Percentiles rank a stretch among this genome's conserved stretches.
phyloP scores from a whole-genome alignment of 805 yeast genomes.

The Cyberlindnera amylophila region DNA sequence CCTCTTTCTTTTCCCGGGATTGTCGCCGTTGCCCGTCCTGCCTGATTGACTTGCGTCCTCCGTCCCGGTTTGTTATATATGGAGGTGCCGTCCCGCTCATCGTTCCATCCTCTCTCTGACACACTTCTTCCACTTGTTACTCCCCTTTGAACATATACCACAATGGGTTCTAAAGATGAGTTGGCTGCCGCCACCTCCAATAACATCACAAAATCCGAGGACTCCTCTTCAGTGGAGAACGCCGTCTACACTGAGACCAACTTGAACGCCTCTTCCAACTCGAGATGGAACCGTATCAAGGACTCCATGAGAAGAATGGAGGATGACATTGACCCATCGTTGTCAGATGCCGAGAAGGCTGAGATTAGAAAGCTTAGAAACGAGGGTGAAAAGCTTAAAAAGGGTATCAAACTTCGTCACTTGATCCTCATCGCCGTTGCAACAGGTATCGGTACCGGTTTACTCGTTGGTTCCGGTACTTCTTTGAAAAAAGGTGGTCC shows the following conservation, averaged over 20 bases:
- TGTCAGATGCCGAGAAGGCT: conserved; percentile 39
- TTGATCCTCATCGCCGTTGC: conserved; percentile 73
- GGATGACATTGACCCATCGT: conserved; percentile 36
- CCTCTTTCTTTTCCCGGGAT: no score
- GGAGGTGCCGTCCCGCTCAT: not conserved
- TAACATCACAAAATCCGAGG: conserved; percentile 18
- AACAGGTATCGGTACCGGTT: conserved; percentile 73
- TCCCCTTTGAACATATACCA: not conserved
- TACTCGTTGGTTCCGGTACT: conserved; percentile 64
- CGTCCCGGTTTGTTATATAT: not conserved
- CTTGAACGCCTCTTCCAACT: conserved; percentile 1
- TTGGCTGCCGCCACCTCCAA: conserved; percentile 8
- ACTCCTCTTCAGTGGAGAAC: conserved; percentile 19
- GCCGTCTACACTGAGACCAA: conserved; percentile 21
- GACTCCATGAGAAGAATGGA: conserved; percentile 33
- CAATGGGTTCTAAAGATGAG: conserved; percentile 13
- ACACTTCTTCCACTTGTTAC: not conserved
- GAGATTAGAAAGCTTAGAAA: conserved; percentile 20
- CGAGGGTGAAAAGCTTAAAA: conserved; percentile 34
- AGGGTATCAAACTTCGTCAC: conserved; percentile 46
- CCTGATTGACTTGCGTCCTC: no score
- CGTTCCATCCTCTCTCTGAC: not conserved
- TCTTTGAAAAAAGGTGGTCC: conserved; percentile 63
- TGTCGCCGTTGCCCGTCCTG: no score
- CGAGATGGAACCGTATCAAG: conserved; percentile 28